Base-by-base conservation (phyloP, 345 rosid genomes). In the Ceriops decandra region DNA sequence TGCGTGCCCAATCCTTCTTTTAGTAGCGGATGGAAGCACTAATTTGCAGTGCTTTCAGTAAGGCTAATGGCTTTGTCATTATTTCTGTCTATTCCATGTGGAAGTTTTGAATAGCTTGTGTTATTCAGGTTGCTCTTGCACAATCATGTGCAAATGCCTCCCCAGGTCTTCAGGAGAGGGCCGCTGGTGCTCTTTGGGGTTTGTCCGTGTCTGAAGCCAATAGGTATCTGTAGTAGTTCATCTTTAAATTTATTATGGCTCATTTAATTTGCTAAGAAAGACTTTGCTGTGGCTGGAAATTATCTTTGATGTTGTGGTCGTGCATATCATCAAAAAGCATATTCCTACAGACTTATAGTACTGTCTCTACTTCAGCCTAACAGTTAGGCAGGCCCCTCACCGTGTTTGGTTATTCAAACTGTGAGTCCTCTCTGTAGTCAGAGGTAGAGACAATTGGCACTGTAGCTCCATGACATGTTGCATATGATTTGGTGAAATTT, bases 161-260 rank as follows among this genome's bases (percentile, higher is more conserved):
- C 31, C 85, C 87, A 49, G 96, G 98, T 82, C 98, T 92, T 81
- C 98, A 92, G 82, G 98, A 88, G 82, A 85, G 95, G 81, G 98
- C 93, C n/a, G 98, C 98, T 32, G 98, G 98, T 70, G 98, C 96
- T 72, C 91, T 92, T 20, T 90, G 95, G 98, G 98, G 98, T 72
- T 81, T 92, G 76, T 92, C 98, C 0, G 96, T 92, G 47, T 92
- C 95, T 32, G 96, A 92, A 85, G 88, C 91, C 72, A 92, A 90
- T 74, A 88, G 93, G 98, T 93, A 72, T 60, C 21, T 71, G 65
- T 22, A 42, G 38, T 38, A 10, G 59, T 54, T 8, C 59, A 54
- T 22, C 11, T 54, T 54, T 27, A 8, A 54, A 21, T 36, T 7
- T 42, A 26, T 26, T 38, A 33, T 72, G 17, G 4, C n/a, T 17